A percentile compares a stretch with the other conserved stretches of the same genome.
Conservation (phyloP, 2,329 filamentous ascomycete genomes). For the Sphaerulina populicola region DNA sequence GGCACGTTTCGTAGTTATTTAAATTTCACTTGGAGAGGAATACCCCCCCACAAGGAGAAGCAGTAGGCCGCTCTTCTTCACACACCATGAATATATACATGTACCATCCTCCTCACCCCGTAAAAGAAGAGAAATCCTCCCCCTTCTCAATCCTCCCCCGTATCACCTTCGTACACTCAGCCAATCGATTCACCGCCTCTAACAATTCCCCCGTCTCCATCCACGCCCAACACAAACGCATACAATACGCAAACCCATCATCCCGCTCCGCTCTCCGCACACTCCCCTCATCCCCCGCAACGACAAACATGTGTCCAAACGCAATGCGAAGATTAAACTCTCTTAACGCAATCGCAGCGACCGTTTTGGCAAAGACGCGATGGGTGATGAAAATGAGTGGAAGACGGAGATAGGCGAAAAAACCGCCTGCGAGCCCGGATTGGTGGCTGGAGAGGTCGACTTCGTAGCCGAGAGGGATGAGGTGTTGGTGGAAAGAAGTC, state of each 20-base stretch:
- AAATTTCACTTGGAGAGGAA: no score
- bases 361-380: constrained; percentile 9
- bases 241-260: constrained; percentile 11
- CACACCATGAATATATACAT: no score
- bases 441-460: constrained; percentile 31
- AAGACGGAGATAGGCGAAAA: constrained; percentile 46
- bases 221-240: constrained; percentile 13
- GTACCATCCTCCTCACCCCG: no score
- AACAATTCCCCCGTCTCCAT: constrained; percentile 5
- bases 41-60: no score
- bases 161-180: constrained; percentile 1
- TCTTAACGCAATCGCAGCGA: constrained; percentile 9
- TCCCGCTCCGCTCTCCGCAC: constrained; percentile 5
- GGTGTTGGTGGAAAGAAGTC: constrained; percentile 49
- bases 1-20: no score
- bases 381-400: constrained; percentile 4
- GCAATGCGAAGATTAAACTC: constrained; percentile 11
- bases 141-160: background rate
- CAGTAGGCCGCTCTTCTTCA: no score
- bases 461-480: constrained; percentile 56
- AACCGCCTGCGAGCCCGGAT: constrained; percentile 57
- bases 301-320: constrained; percentile 16
- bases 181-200: constrained; percentile 9
- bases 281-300: constrained; percentile 11
- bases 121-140: background rate